Base-by-base conservation (phyloP, 768 basidiomycete species). In the Rhodotorula paludigena region DNA sequence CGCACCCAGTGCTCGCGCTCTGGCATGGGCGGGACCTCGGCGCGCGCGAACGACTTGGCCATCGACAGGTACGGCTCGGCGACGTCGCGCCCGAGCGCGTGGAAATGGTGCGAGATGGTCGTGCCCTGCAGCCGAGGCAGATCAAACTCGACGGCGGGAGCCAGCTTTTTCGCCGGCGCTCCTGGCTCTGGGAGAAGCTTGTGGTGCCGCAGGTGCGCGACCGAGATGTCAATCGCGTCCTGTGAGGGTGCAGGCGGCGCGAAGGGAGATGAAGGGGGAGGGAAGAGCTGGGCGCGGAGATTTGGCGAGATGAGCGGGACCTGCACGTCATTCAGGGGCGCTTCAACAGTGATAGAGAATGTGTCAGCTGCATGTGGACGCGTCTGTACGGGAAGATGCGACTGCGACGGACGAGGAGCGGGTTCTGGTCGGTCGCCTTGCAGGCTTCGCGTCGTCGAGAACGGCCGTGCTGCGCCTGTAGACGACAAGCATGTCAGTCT, bases 51-150 rank as follows among this genome's bases (percentile, higher is more conserved):
- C 14, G 79, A 75, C 63, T 84, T 81, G 9, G 90, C 85, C 61
- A 92, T 81, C 10, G 82, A 77, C 18, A 90, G 81, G 84, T 89
- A 92, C 5, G 92, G 92, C 75, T 89, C 83, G 14, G 90, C 84
- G 2, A 83, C 81, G 32, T 82, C 79, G 4, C 79, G 68, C 25
- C 92, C 94, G 47, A 99, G 84, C 55, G 83, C 82, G 73, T 90
- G 83, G 79, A 98, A 98, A 78, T 99, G 96, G 74, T 93, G 86
- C 64, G 89, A 85, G 64, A 97, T 84, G 67, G 86, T 86, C 15
- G 79, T 69, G 15, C 93, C 94, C 79, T 90, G 88, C 5, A 99
- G 81, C 1, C 84, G 83, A 4, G 94, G 96, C 10, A 98, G 84
- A 21, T 87, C 85, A 77, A 98, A 92, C 6, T 82, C 78, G 28